These are phyloP conservation scores for Nemophila menziesii DNA, from an alignment of 257 asterid species.

Conservation along the genomic window DNA sequence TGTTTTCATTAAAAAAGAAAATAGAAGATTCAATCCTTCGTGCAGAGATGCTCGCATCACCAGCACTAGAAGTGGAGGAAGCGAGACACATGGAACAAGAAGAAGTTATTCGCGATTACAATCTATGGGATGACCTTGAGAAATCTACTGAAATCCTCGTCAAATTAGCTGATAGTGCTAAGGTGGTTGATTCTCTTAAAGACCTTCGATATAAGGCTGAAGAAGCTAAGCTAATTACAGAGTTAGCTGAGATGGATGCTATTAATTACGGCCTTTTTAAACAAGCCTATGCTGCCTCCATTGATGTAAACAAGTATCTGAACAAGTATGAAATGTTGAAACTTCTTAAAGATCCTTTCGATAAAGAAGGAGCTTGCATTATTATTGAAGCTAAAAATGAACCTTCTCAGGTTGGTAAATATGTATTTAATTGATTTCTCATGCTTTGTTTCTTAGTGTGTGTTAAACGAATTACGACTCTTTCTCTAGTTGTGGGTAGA, in stretches of 20 bases:
- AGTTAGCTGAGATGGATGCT: conserved; percentile 58
- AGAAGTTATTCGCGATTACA: conserved; percentile 42
- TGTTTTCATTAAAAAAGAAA: conserved; percentile 62
- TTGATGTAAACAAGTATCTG: conserved; percentile 50
- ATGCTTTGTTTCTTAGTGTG: neutral
- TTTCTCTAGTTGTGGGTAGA: conserved; percentile 52
- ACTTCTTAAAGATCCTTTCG: conserved; percentile 61
- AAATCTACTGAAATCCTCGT: conserved; percentile 50
- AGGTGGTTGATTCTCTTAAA: conserved; percentile 52
- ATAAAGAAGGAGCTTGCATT: conserved; percentile 76
- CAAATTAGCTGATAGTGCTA: conserved; percentile 53
- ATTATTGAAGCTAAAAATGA: conserved; percentile 46
- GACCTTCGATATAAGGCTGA: conserved; percentile 71
- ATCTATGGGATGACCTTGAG: conserved; percentile 63
- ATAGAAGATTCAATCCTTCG: conserved; percentile 69
- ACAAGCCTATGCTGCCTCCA: conserved; percentile 64
- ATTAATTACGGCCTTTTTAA: conserved; percentile 54
- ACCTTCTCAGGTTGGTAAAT: conserved; percentile 36
- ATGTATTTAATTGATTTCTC: neutral
- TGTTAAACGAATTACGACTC: conserved; percentile 7
- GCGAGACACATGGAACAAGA: conserved; percentile 42
- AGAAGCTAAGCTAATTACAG: conserved; percentile 83
- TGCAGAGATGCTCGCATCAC: conserved; percentile 60
- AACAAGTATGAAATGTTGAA: conserved; percentile 63
- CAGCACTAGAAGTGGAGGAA: conserved; percentile 60